A percentile compares a stretch with the other conserved stretches of the same genome.
Conservation (phyloP, 805 yeast species). For the Phaffomyces opuntiae region DNA sequence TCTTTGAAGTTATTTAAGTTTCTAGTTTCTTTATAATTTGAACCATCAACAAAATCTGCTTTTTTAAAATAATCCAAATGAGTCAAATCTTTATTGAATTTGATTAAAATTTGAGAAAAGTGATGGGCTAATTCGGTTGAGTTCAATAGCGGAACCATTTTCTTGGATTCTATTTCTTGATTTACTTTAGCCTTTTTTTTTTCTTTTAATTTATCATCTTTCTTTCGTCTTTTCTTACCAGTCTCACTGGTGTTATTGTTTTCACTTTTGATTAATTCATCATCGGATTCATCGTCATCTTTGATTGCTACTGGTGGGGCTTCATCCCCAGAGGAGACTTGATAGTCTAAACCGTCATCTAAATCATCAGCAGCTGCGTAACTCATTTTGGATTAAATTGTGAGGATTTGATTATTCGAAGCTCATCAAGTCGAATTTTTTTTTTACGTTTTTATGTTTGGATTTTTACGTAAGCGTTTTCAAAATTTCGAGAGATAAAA, state of each 20-base stretch:
- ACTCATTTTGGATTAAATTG: slow-evolving; percentile 4
- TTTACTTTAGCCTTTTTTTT: slow-evolving; percentile 66
- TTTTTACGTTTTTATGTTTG: neutral
- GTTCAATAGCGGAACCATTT: slow-evolving; percentile 42
- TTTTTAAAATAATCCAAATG: slow-evolving; percentile 65
- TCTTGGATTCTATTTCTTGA: slow-evolving; percentile 53
- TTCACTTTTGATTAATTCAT: slow-evolving; percentile 5
- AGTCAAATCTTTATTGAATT: slow-evolving; percentile 57
- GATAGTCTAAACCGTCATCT: slow-evolving; percentile 71
- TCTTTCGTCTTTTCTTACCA: slow-evolving; percentile 22
- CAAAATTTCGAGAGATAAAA: too few species aligned
- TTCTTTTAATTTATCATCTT: slow-evolving; percentile 42
- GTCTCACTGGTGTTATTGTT: slow-evolving; percentile 4
- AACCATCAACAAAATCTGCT: slow-evolving; percentile 52
- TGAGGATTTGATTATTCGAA: neutral
- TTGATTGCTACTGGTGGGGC: slow-evolving; percentile 29
- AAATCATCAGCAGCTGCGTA: slow-evolving; percentile 47
- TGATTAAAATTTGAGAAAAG: slow-evolving; percentile 54
- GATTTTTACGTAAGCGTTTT: neutral
- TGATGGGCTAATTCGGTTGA: slow-evolving; percentile 62
- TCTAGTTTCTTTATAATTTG: slow-evolving; percentile 48
- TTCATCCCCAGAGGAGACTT: slow-evolving; percentile 36
- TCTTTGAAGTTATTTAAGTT: slow-evolving; percentile 46
- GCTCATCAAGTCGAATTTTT: neutral
- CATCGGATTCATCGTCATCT: slow-evolving; percentile 25